Evolutionary conservation across 192 early-diverging fungal species (phyloP), one percentile per base, ranked within the genome.

Genomic region (Jimgerdemannia flammicorona): DNA sequence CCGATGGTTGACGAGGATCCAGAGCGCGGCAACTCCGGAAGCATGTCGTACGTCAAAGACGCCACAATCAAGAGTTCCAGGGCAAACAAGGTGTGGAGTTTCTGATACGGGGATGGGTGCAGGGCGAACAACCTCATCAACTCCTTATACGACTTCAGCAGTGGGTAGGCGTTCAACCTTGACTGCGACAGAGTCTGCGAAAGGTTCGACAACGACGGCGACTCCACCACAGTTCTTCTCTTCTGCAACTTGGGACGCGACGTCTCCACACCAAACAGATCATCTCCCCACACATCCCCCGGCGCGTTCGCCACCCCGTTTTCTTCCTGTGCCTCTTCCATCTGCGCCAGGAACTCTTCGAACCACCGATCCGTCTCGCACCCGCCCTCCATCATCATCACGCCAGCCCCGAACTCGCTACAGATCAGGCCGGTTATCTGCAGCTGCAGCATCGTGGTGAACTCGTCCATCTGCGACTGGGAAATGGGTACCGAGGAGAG

Each of bases 311-410:
- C 6, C 6, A 10, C 49, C 49, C 6, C 8, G 8, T 73, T 40
- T 19, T 42, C 40, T 2, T 59, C 40, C 42, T 74, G 64, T 11
- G 8, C 20, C 3, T 40, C 40, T 11, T 59, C 44, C 69, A 83
- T 75, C 41, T 83, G 78, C 18, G 72, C 74, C 20, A 83, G n/a
- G 70, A 83, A 83, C 64, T 83, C 82, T 43, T 70, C 44, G 40
- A 83, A 80, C 82, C 82, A 83, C 4, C 44, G 78, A 73, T 83
- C 82, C 1, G 82, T 70, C 76, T 83, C 82, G 3, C 78, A 77
- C 40, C 78, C 82, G 3, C 73, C 82, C 76, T 80, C 76, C 1
- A 10, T 59, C 49, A 67, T 79, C 78, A 67, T 79, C 78, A 14
- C 79, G 70, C 82, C 78, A 77, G 49, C 42, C 78, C 82, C 59